Evolutionary conservation across 2,329 filamentous ascomycete genomes (phyloP).

Genomic region (Aspergillus sp.): DNA sequence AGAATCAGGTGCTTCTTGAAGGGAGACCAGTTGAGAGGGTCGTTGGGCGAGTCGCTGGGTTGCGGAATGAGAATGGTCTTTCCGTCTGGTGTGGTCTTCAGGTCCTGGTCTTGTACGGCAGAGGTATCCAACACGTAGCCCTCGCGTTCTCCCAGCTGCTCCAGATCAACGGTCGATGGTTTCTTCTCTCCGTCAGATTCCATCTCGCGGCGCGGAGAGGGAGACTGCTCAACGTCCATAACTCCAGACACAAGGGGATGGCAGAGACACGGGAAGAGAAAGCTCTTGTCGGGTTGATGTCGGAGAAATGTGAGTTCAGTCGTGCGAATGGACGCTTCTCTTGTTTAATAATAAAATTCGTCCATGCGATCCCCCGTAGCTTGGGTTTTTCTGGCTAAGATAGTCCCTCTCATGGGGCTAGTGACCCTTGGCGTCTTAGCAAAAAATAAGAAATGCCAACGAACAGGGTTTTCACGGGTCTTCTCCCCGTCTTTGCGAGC

Average conservation of each 20-base stretch:
- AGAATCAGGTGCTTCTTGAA: slow-evolving; percentile 35
- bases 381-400: neutral
- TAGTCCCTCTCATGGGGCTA: neutral
- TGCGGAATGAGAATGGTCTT: slow-evolving; percentile 38
- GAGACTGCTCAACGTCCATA: neutral
- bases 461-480: neutral
- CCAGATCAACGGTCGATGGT: slow-evolving; percentile 4
- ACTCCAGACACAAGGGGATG: neutral
- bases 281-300: neutral
- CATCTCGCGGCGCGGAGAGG: neutral
- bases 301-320: neutral
- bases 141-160: slow-evolving; percentile 10
- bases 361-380: neutral
- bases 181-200: neutral
- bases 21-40: slow-evolving; percentile 38
- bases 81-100: slow-evolving; percentile 33
- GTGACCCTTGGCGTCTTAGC: neutral
- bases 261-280: neutral
- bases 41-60: slow-evolving; percentile 36
- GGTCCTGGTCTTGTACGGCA: slow-evolving; percentile 7
- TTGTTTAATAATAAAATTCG: neutral
- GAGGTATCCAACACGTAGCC: slow-evolving; percentile 9
- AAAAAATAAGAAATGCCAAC: neutral
- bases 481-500: neutral
- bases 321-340: neutral